phyloP scores from a whole-genome alignment of 1,284 basidiomycete genomes.

The Gastroboletus turbinatus region DNA sequence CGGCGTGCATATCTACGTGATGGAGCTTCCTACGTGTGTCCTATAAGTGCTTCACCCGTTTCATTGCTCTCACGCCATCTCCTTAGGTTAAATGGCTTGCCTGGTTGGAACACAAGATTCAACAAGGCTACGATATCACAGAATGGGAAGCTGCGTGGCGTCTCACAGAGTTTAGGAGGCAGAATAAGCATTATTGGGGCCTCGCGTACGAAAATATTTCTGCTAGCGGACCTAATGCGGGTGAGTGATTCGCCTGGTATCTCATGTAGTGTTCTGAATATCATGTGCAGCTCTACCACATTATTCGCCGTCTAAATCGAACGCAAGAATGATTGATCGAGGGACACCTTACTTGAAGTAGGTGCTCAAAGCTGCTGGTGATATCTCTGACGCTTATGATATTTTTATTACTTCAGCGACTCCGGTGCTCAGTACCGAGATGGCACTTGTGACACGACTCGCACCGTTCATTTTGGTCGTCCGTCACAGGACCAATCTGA shows the following conservation, averaged over 20 bases:
- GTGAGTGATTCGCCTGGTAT: conserved; percentile 31
- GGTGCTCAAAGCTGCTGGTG: conserved; percentile 29
- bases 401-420: conserved; percentile 52
- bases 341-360: conserved; percentile 89
- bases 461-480: conserved; percentile 87
- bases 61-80: conserved; percentile 16
- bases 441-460: conserved; percentile 91
- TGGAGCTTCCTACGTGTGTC: conserved; percentile 84
- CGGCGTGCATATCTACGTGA: conserved; percentile 86
- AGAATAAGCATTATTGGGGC: conserved; percentile 79
- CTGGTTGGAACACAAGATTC: conserved; percentile 86
- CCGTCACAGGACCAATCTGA: conserved; percentile 81
- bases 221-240: conserved; percentile 85
- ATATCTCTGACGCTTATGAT: conserved; percentile 19
- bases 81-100: conserved; percentile 74
- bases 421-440: conserved; percentile 89
- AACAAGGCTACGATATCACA: conserved; percentile 76
- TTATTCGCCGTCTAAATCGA: conserved; percentile 79
- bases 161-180: conserved; percentile 76
- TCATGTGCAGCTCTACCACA: conserved; percentile 74
- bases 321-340: conserved; percentile 72
- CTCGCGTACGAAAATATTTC: conserved; percentile 95
- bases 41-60: conserved; percentile 6
- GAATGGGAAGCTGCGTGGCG: conserved; percentile 91
- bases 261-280: conserved; percentile 6